Conservation (phyloP, 306 rosid genomes). For the Fagus crenata region DNA sequence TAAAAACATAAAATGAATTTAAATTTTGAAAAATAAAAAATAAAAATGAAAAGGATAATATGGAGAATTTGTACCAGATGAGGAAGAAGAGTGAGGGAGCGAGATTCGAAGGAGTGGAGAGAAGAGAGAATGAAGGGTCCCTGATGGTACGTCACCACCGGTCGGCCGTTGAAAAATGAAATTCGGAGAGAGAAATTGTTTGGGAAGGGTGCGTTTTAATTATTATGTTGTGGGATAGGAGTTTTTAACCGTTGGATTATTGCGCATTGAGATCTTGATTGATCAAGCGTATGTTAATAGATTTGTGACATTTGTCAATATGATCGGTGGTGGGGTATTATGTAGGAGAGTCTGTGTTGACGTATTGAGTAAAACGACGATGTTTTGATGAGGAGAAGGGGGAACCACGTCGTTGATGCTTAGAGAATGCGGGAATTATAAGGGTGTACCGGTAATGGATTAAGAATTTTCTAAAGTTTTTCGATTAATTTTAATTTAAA, state of each 20-base stretch:
- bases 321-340: background rate
- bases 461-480: too few relatives aligned
- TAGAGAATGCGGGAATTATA: background rate
- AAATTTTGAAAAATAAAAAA: background rate
- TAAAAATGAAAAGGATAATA: background rate
- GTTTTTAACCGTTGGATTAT: constrained; percentile 3
- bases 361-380: background rate
- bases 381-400: background rate
- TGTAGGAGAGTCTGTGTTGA: background rate
- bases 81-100: constrained; percentile 22
- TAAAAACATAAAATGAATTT: background rate
- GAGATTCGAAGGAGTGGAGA: constrained; percentile 47
- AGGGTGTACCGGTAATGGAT: background rate
- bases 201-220: background rate
- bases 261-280: background rate
- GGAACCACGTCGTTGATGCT: too few relatives aligned
- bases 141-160: constrained; percentile 47
- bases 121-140: constrained; percentile 35
- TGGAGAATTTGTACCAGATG: constrained; percentile 23
- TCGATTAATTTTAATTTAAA: too few relatives aligned
- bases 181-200: background rate
- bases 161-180: constrained; percentile 47
- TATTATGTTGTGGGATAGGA: background rate
- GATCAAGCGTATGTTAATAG: background rate
- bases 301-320: background rate